phyloP scores from a whole-genome alignment of 1,284 basidiomycete species.

The Cutaneotrichosporon sp. region DNA sequence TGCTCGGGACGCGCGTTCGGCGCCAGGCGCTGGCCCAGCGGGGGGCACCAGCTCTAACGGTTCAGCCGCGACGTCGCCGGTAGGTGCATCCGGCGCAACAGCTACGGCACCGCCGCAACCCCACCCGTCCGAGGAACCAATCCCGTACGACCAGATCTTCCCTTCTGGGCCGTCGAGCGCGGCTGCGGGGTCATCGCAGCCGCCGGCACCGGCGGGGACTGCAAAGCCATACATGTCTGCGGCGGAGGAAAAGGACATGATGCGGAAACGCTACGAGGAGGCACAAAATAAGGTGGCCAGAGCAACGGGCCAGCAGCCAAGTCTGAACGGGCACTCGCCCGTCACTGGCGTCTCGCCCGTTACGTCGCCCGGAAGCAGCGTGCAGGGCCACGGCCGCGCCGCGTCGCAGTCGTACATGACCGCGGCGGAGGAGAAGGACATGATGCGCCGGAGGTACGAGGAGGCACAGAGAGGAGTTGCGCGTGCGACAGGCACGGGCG shows the following conservation, averaged over 20 bases:
- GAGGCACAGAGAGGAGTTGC: slow-evolving; percentile 52
- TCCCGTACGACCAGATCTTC: slow-evolving; percentile 16
- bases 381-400: not conserved
- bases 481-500: not conserved
- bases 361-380: not conserved
- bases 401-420: slow-evolving; percentile 6
- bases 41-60: not conserved
- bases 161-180: not conserved
- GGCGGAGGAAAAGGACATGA: slow-evolving; percentile 33
- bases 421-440: slow-evolving; percentile 24
- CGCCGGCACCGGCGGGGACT: not conserved
- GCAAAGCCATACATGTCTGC: slow-evolving; percentile 21
- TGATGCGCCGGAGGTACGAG: slow-evolving; percentile 22
- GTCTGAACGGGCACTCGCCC: not conserved
- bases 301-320: not conserved
- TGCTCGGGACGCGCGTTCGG: not conserved
- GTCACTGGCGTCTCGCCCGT: too few species aligned
- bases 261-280: slow-evolving; percentile 31
- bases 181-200: not conserved
- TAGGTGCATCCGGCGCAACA: too few species aligned
- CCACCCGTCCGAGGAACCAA: slow-evolving; percentile 1
- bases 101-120: not conserved
- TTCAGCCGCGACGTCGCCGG: not conserved
- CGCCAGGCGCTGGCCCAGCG: not conserved
- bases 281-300: slow-evolving; percentile 12